Percentiles rank a stretch among this genome's conserved stretches.
Conservation (phyloP, 2,329 filamentous ascomycete species). For the Xylariaceae sp. region DNA sequence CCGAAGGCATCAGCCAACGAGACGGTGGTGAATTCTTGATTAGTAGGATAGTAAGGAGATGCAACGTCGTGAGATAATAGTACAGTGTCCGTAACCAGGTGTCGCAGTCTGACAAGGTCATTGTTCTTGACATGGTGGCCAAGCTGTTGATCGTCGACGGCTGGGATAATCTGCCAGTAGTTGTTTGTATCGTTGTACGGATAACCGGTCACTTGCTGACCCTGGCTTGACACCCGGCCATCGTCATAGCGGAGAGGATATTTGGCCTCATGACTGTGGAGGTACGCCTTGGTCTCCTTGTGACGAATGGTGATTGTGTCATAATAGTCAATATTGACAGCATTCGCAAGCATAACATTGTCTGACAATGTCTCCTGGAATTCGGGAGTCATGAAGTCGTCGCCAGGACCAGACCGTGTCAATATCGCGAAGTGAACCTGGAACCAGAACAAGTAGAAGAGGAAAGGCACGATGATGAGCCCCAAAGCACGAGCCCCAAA, state of each 20-base stretch:
- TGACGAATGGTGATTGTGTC: slow-evolving; percentile 86
- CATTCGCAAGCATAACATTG: slow-evolving; percentile 87
- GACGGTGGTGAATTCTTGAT: slow-evolving; percentile 96
- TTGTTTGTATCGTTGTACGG: slow-evolving; percentile 99
- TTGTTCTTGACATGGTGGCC: slow-evolving; percentile 76
- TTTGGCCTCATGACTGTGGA: slow-evolving; percentile 87
- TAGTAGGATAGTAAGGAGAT: slow-evolving; percentile 93
- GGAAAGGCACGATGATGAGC: slow-evolving; percentile 86
- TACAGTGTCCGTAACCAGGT: slow-evolving; percentile 81
- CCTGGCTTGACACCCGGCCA: slow-evolving; percentile 94
- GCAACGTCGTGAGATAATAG: slow-evolving; percentile 96
- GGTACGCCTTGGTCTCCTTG: slow-evolving; percentile 96
- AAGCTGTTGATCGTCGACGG: slow-evolving; percentile 58
- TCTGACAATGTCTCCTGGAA: slow-evolving; percentile 97
- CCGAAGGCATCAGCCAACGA: slow-evolving; percentile 71
- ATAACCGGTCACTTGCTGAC: slow-evolving; percentile 97
- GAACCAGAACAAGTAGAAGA: slow-evolving; percentile 99
- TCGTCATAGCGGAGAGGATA: slow-evolving; percentile 97
- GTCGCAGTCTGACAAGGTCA: slow-evolving; percentile 83
- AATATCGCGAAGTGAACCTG: slow-evolving; percentile 97
- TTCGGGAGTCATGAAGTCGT: slow-evolving; percentile 98
- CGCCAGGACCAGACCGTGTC: slow-evolving; percentile 84
- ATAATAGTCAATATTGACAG: slow-evolving; percentile 85
- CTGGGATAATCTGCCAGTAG: slow-evolving; percentile 89
- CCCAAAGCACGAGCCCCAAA: slow-evolving; percentile 85